These are phyloP conservation scores for Verticillium tricorpus DNA, from an alignment of 2,329 filamentous ascomycete genomes.

Conservation along the genomic window DNA sequence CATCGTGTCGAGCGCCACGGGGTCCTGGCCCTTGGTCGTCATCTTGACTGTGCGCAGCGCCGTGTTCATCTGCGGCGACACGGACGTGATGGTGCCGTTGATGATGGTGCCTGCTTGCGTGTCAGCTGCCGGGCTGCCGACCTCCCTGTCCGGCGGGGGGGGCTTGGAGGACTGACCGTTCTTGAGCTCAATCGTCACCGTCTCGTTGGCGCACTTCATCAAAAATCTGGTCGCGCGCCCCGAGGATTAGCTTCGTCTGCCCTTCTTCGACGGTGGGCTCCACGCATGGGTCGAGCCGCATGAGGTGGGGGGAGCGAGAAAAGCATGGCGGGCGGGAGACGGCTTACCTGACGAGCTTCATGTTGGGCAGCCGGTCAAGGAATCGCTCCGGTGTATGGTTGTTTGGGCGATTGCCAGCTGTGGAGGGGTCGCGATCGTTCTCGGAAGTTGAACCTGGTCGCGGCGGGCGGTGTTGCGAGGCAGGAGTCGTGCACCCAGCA, in stretches of 20 bases:
- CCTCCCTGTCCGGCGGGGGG: not conserved
- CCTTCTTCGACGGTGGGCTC: not conserved
- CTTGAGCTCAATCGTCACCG: slow-evolving; percentile 96
- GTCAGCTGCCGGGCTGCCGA: not conserved
- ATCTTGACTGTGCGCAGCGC: slow-evolving; percentile 94
- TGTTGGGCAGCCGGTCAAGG: slow-evolving; percentile 39
- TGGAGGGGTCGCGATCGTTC: not conserved
- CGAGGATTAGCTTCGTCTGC: slow-evolving; percentile 4
- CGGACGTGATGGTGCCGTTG: slow-evolving; percentile 93
- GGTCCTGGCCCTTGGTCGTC: slow-evolving; percentile 83
- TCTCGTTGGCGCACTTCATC: slow-evolving; percentile 99
- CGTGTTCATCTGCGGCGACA: slow-evolving; percentile 98
- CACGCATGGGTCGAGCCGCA: slow-evolving; percentile 15
- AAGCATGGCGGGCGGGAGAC: not conserved
- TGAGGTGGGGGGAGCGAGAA: slow-evolving; percentile 17
- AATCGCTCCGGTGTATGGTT: not conserved
- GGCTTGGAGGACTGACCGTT: slow-evolving; percentile 61
- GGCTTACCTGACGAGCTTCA: slow-evolving; percentile 95
- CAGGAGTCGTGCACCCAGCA: not conserved
- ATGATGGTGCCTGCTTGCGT: slow-evolving; percentile 76
- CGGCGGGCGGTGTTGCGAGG: not conserved
- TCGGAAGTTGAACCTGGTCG: not conserved
- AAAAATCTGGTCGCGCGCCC: slow-evolving; percentile 64
- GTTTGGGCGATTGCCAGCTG: not conserved
- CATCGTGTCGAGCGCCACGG: slow-evolving; percentile 87